Evolutionary conservation across 1,284 basidiomycete genomes (phyloP), one percentile per base, ranked within the genome.

Genomic region (Apiotrichum porosum): DNA sequence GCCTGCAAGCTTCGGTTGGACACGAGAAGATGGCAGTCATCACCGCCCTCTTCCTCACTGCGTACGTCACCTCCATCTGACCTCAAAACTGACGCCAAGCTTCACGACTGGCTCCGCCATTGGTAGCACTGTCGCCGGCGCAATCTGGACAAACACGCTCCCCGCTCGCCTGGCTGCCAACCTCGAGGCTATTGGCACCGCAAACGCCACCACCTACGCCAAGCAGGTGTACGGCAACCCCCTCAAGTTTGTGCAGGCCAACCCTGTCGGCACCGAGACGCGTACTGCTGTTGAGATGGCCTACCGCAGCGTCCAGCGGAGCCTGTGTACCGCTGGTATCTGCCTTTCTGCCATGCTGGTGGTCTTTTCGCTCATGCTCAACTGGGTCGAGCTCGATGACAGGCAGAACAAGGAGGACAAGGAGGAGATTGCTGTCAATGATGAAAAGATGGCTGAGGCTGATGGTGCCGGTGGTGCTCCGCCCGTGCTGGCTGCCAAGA

Each of bases 41-140:
- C 26, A 28, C 26, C 38, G 52, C 52, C 8, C 52, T 54, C 14
- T 42, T 54, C n/a, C 18, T 54, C 23, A 54, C 52, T 0, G 43
- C 48, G 15, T 54, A 48, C 41, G 49, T 44, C 44, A 44, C 44
- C 14, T 37, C 47, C n/a, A 40, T n/a, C n/a, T n/a, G n/a, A n/a
- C n/a, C n/a, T n/a, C n/a, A n/a, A n/a, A n/a, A n/a, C n/a, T n/a
- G n/a, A n/a, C n/a, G 44, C 43, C 45, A 28, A 37, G 47, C 42
- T 9, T 21, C 9, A 5, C 12, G 4, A 19, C 38, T 17, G 3
- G 24, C 2, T 17, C 4, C n/a, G 12, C 31, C 19, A 21, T 10
- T 15, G 73, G 69, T 26, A 65, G 74, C 48, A 72, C 72, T 1
- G 51, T 60, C 0, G 65, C 69, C 14, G 72, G 73, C 14, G 68